Conservation (phyloP, 2,329 filamentous ascomycete genomes). For the Penicillium sp. region DNA sequence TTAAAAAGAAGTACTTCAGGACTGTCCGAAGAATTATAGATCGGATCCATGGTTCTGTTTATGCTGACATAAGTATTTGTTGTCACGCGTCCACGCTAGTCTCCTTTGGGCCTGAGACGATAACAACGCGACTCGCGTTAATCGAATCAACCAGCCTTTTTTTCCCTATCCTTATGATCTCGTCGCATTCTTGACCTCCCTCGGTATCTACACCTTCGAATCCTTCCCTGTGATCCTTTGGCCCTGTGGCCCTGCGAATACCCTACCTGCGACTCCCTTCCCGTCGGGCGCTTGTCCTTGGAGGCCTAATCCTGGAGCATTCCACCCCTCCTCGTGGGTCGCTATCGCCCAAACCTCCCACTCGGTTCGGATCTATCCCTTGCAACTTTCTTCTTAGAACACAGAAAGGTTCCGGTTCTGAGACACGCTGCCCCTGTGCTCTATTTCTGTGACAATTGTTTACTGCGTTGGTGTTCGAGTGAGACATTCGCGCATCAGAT, state of each 20-base stretch:
- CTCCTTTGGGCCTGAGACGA: constrained; percentile 7
- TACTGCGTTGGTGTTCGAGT: background rate
- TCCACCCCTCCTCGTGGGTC: constrained; percentile 18
- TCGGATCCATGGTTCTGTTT: background rate
- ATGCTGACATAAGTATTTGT: constrained; percentile 13
- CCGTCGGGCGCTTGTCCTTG: background rate
- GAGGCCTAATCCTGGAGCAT: background rate
- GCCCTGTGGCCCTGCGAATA: background rate
- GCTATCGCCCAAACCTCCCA: constrained; percentile 7
- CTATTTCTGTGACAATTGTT: background rate
- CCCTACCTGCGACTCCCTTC: background rate
- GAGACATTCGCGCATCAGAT: constrained; percentile 14
- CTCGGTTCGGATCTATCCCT: constrained; percentile 23
- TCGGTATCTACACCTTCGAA: background rate
- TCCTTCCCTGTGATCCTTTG: background rate
- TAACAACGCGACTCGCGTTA: constrained; percentile 17
- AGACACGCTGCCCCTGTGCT: background rate
- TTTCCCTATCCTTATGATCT: background rate
- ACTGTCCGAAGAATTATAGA: background rate
- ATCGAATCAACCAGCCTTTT: constrained; percentile 7
- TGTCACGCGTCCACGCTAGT: constrained; percentile 15
- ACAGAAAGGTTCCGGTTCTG: background rate
- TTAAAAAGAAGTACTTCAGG: no score
- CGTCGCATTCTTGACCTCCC: background rate
- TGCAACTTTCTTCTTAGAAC: constrained; percentile 5